Base-by-base conservation (phyloP, 1,284 basidiomycete species). In the Xerocomus minutiporus region DNA sequence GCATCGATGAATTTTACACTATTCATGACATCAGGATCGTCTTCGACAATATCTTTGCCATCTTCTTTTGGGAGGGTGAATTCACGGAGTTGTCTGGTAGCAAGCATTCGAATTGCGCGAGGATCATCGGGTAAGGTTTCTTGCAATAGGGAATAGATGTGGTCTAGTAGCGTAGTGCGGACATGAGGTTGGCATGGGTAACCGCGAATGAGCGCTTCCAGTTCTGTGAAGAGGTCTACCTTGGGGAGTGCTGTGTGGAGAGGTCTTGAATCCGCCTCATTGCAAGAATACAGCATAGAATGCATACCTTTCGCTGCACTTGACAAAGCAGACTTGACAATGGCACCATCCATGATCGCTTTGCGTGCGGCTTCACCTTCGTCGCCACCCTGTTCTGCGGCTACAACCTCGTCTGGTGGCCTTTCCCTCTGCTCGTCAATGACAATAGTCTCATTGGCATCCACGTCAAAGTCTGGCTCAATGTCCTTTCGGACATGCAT, bases 321-420 rank as follows among this genome's bases (percentile, higher is more conserved):
- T 8, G 72, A 71, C 48, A 90, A 81, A 25, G 84, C 86, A 40
- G 82, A 78, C 63, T 79, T 82, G 46, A 88, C 84, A 56, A 91
- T 87, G 7, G 76, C 84, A 32, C 88, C 88, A 41, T 81, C 71
- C 75, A 89, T 76, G 61, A 91, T 81, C 47, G 79, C 77, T 59
- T 73, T 73, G 45, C 83, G 73, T 29, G 84, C 83, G 35, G 69
- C 70, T 55, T 77, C 76, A 17, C 71, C 72, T 43, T 77, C 76
- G 28, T 74, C 74, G 11, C 68, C 68, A 26, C 64, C 71, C 20
- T 69, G 65, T 25, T 70, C 68, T 8, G 64, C 67, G 3, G 66
- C 57, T 23, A 62, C 55, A 42, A 62, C 57, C 28, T 66, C 59
- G n/a, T 59, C 60, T 55, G 61, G 62, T 35, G 50, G 60, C 4